Conservation (phyloP, 768 basidiomycete species). For the Lactifluus piperatus region DNA sequence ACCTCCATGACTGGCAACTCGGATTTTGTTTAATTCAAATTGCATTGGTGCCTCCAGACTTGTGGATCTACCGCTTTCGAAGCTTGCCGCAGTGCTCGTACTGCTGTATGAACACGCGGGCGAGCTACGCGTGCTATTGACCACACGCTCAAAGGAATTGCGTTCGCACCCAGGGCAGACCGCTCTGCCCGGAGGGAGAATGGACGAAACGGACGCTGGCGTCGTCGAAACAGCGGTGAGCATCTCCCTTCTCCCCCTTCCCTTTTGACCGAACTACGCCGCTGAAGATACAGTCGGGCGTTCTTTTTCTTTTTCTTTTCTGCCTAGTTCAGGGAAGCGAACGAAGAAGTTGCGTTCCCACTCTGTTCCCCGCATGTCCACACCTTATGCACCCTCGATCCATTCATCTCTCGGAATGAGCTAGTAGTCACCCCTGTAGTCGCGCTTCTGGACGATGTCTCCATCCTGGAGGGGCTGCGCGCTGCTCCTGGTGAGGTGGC, state of each 20-base stretch:
- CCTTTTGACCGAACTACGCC: too few relatives aligned
- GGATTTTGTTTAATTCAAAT: background rate
- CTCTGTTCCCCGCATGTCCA: constrained; percentile 46
- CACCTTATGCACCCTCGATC: constrained; percentile 51
- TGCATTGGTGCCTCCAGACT: background rate
- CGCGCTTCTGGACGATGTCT: constrained; percentile 49
- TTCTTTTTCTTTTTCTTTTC: background rate
- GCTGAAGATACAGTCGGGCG: too few relatives aligned
- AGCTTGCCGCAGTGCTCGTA: constrained; percentile 70
- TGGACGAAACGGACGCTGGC: constrained; percentile 55
- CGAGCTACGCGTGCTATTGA: constrained; percentile 66
- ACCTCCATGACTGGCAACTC: too few relatives aligned
- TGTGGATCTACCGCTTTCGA: constrained; percentile 28
- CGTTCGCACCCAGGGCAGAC: constrained; percentile 75
- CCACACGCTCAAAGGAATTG: constrained; percentile 72
- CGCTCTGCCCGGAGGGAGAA: constrained; percentile 75
- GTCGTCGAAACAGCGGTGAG: constrained; percentile 70
- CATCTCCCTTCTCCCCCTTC: constrained; percentile 3
- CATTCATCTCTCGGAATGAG: constrained; percentile 57
- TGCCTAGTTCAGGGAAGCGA: constrained; percentile 62
- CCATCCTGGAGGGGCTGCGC: constrained; percentile 42
- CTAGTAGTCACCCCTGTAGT: constrained; percentile 76
- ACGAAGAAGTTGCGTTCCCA: constrained; percentile 76
- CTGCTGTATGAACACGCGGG: constrained; percentile 67
- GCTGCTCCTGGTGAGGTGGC: constrained; percentile 66